These are phyloP conservation scores for Diplogelasinospora grovesii DNA, from an alignment of 495 filamentous ascomycete species.

Conservation along the genomic window DNA sequence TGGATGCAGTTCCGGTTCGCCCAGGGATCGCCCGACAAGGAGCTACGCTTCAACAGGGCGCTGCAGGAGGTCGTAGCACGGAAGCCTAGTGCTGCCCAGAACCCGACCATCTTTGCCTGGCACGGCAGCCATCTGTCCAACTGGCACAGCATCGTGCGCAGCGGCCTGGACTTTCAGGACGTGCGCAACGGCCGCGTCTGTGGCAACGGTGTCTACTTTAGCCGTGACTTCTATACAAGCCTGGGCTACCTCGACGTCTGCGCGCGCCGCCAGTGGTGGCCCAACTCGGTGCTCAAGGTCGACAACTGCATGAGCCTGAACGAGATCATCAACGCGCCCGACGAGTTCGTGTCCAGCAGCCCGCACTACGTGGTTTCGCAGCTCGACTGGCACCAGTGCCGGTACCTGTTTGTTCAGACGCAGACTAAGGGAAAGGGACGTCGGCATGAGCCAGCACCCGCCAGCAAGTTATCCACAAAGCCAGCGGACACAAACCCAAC, in stretches of 20 bases:
- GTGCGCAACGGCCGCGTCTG: constrained; percentile 57
- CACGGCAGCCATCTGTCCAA: constrained; percentile 72
- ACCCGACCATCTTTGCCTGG: constrained; percentile 76
- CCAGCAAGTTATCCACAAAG: neutral
- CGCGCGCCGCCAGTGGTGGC: constrained; percentile 42
- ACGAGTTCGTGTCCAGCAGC: constrained; percentile 45
- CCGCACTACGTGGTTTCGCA: constrained; percentile 70
- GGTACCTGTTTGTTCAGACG: constrained; percentile 73
- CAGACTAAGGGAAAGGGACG: constrained; percentile 5
- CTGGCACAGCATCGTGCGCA: constrained; percentile 87
- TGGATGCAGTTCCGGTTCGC: constrained; percentile 82
- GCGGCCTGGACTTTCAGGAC: constrained; percentile 68
- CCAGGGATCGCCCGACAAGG: constrained; percentile 87
- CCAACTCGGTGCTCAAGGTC: constrained; percentile 55
- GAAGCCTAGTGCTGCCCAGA: constrained; percentile 26
- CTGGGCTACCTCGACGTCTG: constrained; percentile 40
- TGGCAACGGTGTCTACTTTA: constrained; percentile 81
- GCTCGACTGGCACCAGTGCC: constrained; percentile 83
- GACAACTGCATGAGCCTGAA: constrained; percentile 64
- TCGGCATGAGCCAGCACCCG: neutral
- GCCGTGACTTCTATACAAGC: constrained; percentile 51
- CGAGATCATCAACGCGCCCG: constrained; percentile 75
- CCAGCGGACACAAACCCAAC: constrained; percentile 5
- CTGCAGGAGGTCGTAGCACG: constrained; percentile 43
- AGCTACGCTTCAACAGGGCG: constrained; percentile 66